phyloP scores from a whole-genome alignment of 495 filamentous ascomycete species.

The Tuber magnatum region DNA sequence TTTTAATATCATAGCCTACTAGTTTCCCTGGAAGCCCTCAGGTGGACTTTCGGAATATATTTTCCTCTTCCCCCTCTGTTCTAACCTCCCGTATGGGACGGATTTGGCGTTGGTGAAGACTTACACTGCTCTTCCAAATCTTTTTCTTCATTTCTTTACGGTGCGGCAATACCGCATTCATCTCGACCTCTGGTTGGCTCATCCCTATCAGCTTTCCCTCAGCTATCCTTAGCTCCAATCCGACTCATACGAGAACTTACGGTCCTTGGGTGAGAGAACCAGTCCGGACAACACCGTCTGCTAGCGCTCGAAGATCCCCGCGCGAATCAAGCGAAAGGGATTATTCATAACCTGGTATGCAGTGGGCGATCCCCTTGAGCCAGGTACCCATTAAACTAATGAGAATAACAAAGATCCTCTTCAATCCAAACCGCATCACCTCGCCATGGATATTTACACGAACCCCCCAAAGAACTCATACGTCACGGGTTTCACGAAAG shows the following conservation, averaged over 20 bases:
- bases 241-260: too few relatives aligned
- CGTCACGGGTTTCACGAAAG: background rate
- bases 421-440: background rate
- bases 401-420: background rate
- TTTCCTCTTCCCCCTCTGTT: background rate
- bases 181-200: too few relatives aligned
- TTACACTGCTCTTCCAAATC: too few relatives aligned
- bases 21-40: background rate
- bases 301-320: background rate
- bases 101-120: too few relatives aligned
- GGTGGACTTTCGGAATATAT: background rate
- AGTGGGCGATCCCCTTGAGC: background rate
- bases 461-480: background rate
- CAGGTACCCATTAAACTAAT: background rate
- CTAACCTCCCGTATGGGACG: too few relatives aligned
- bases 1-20: fast-evolving
- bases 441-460: background rate
- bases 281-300: background rate
- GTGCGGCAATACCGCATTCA: too few relatives aligned
- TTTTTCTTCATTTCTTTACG: too few relatives aligned
- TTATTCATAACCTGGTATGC: background rate
- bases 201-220: too few relatives aligned
- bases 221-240: too few relatives aligned
- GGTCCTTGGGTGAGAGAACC: background rate
- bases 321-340: background rate